Evolutionary conservation across 2,329 filamentous ascomycete species (phyloP), one percentile per base, ranked within the genome.

Genomic region (Metarhizium album): DNA sequence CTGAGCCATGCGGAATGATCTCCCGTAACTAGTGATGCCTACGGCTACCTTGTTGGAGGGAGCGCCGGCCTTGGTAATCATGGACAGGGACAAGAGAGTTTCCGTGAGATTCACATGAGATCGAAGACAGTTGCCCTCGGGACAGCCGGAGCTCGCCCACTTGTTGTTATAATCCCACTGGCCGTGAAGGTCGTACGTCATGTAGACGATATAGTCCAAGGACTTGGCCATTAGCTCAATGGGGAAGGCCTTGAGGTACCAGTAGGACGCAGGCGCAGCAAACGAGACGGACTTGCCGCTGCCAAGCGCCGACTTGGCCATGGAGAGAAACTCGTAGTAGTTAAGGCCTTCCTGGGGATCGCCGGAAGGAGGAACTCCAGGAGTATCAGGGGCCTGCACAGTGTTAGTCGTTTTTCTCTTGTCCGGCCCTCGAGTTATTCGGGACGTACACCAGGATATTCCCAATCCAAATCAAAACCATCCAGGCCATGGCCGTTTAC

Each of bases 381-480:
- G 59, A 6, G 67, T 53, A 18, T 62, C 61, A 0, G 57, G 53
- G 1, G 55, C 55, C 46, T 42, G 22, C 33, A 37, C 11, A 37
- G 33, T 13, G 33, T 29, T 11, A 29, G 23, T 29, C 13, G 22
- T 14, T 20, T 16, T n/a, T 23, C 20, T 20, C 13, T 47, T 29
- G 22, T 27, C 24, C 24, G 24, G 24, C 24, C 24, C 24, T 27
- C 8, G 24, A 27, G 24, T 27, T 27, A 27, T 27, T 27, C 24
- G 8, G 24, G 24, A 27, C 24, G 24, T 27, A 27, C 24, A 27
- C 24, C 24, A 27, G 62, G 64, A 18, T 72, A 71, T 43, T 71
- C 69, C 72, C 70, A 75, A 52, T 72, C 68, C 23, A 70, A 53
- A 47, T 72, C 69, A 4, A 72, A 50, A 0, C 71, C 69, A 42